Evolutionary conservation across 192 early-diverging fungal species (phyloP).

Genomic region (Backusella tuberculispora): DNA sequence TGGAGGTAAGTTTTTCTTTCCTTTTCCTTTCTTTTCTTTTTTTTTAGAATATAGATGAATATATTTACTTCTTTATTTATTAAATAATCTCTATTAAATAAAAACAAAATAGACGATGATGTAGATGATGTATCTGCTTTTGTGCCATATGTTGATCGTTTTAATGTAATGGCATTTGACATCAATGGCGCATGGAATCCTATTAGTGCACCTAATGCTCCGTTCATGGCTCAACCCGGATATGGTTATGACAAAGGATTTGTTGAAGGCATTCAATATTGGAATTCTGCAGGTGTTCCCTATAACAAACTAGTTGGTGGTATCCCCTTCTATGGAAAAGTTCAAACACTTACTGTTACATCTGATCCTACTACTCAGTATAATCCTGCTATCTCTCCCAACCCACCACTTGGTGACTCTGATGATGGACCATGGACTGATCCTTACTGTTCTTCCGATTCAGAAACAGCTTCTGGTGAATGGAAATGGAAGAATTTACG

Average conservation of each 20-base stretch:
- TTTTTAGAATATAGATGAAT: not conserved
- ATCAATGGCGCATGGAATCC: slow-evolving; percentile 62
- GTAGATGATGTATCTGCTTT: slow-evolving; percentile 62
- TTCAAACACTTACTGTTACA: slow-evolving; percentile 40
- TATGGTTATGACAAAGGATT: slow-evolving; percentile 45
- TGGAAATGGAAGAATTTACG: slow-evolving; percentile 72
- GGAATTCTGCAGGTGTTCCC: slow-evolving; percentile 62
- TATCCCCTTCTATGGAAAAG: slow-evolving; percentile 62
- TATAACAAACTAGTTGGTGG: slow-evolving; percentile 63
- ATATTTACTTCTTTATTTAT: not conserved
- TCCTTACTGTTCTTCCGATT: slow-evolving; percentile 50
- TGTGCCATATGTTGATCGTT: slow-evolving; percentile 60
- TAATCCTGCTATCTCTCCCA: slow-evolving; percentile 32
- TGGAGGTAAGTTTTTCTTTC: not conserved
- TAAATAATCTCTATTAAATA: slow-evolving; percentile 25
- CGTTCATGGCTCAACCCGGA: slow-evolving; percentile 38
- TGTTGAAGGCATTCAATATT: slow-evolving; percentile 51
- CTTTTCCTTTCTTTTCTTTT: not conserved
- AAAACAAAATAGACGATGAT: slow-evolving; percentile 39
- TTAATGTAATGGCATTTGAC: slow-evolving; percentile 73
- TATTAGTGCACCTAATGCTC: slow-evolving; percentile 54
- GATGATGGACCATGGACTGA: slow-evolving; percentile 60
- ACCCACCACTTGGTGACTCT: slow-evolving; percentile 51
- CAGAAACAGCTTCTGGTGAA: slow-evolving; percentile 53
- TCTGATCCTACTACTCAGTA: slow-evolving; percentile 22